phyloP scores from a whole-genome alignment of 768 basidiomycete species.

The Trametes gibbosa region DNA sequence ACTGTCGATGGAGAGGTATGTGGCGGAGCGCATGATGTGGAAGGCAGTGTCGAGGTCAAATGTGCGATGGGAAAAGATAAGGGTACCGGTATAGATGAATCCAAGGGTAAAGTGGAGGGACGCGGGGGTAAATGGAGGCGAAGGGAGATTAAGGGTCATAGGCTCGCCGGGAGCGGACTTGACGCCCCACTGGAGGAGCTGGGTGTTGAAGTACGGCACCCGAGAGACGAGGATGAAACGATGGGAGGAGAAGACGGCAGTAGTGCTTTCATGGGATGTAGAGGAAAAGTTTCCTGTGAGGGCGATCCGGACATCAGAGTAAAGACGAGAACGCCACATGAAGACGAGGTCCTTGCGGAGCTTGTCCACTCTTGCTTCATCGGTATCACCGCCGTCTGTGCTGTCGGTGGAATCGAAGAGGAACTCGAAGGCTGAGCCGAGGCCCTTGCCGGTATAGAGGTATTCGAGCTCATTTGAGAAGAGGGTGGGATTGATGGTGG shows the following conservation, averaged over 20 bases:
- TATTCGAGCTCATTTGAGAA: conserved; percentile 93
- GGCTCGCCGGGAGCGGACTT: conserved; percentile 41
- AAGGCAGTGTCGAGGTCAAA: conserved; percentile 94
- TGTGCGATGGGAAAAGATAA: conserved; percentile 87
- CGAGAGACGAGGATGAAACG: conserved; percentile 90
- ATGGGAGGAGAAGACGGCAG: conserved; percentile 87
- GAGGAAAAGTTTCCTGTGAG: conserved; percentile 70
- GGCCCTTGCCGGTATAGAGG: conserved; percentile 88
- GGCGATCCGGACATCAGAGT: conserved; percentile 85
- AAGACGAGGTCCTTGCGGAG: conserved; percentile 91
- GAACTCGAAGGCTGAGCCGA: conserved; percentile 86
- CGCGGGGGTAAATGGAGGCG: conserved; percentile 92
- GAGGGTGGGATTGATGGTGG: conserved; percentile 70
- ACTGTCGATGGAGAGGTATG: conserved; percentile 71
- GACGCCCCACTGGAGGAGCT: conserved; percentile 68
- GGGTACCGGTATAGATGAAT: conserved; percentile 93
- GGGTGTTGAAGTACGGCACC: conserved; percentile 81
- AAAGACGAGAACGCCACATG: conserved; percentile 95
- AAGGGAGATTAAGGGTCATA: conserved; percentile 69
- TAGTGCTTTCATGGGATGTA: conserved; percentile 62
- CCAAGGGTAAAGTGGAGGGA: conserved; percentile 93
- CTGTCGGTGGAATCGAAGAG: conserved; percentile 63
- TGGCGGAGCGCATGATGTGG: conserved; percentile 79
- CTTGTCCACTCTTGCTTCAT: conserved; percentile 70
- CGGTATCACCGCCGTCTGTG: conserved; percentile 41